These are phyloP conservation scores for Xylaria venustula DNA, from an alignment of 495 filamentous ascomycete genomes.

Conservation along the genomic window DNA sequence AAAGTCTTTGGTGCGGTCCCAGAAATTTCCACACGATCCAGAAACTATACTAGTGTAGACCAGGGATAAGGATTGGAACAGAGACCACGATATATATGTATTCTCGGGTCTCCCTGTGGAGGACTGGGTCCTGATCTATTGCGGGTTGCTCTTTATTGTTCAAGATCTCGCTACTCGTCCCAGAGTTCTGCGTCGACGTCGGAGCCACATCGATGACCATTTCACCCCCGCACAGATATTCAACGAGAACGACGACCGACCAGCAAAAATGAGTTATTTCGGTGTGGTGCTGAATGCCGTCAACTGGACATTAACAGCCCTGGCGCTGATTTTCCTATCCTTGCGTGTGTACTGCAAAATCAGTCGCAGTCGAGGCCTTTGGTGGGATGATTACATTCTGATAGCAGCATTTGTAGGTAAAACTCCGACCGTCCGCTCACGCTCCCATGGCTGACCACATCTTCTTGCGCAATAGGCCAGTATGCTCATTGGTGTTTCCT, in stretches of 20 bases:
- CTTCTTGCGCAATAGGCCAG: not conserved
- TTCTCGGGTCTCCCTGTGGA: slow-evolving; percentile 1
- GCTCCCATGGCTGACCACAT: not conserved
- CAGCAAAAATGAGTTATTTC: slow-evolving; percentile 6
- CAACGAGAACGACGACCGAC: slow-evolving; percentile 4
- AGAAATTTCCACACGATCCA: not conserved
- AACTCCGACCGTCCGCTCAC: not conserved
- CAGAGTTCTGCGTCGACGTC: not conserved
- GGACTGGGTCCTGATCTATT: not conserved
- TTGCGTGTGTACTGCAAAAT: slow-evolving; percentile 33
- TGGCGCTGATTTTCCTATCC: slow-evolving; percentile 31
- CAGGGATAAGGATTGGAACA: not conserved
- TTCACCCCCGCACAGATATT: not conserved
- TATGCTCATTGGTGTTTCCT: slow-evolving; percentile 16
- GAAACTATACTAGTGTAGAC: too few relatives aligned
- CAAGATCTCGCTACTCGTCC: not conserved
- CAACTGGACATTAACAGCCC: slow-evolving; percentile 32
- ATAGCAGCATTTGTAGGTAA: slow-evolving; percentile 38
- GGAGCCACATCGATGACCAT: not conserved
- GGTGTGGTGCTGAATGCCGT: slow-evolving; percentile 35
- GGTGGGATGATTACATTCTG: slow-evolving; percentile 38
- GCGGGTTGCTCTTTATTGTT: slow-evolving; percentile 2
- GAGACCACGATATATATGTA: slow-evolving; percentile 7
- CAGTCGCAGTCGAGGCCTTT: slow-evolving; percentile 24
- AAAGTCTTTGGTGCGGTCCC: slow-evolving; percentile 1